Conservation (phyloP, 139 green algal species). For the Ulvella scutata region DNA sequence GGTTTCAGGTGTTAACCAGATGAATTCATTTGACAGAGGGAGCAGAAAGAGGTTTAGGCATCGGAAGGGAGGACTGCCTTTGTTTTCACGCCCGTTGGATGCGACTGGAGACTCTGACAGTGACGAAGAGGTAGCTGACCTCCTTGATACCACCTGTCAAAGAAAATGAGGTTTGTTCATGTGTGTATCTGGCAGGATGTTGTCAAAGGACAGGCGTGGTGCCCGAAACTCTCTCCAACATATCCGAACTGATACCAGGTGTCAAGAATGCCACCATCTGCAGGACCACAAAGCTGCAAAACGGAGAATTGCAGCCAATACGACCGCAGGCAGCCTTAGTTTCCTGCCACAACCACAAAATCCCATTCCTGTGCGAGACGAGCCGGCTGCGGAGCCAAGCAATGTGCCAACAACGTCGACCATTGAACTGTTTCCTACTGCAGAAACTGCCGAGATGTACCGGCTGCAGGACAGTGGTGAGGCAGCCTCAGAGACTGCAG, state of each 20-base stretch:
- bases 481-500: background rate
- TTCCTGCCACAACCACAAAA: background rate
- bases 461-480: background rate
- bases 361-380: background rate
- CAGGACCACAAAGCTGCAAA: background rate
- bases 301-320: background rate
- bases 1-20: background rate
- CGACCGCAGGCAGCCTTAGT: background rate
- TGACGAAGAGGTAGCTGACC: background rate
- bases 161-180: background rate
- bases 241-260: background rate
- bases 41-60: background rate
- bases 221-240: background rate
- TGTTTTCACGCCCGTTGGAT: background rate
- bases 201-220: background rate
- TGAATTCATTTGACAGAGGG: background rate
- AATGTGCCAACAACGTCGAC: background rate
- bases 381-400: background rate
- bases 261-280: background rate
- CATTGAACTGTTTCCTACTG: background rate
- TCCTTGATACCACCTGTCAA: background rate
- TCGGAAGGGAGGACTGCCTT: background rate
- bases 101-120: background rate
- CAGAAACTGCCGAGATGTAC: background rate
- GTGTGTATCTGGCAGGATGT: background rate